phyloP scores from a whole-genome alignment of 192 early-diverging fungal genomes.

The Backusella circina region DNA sequence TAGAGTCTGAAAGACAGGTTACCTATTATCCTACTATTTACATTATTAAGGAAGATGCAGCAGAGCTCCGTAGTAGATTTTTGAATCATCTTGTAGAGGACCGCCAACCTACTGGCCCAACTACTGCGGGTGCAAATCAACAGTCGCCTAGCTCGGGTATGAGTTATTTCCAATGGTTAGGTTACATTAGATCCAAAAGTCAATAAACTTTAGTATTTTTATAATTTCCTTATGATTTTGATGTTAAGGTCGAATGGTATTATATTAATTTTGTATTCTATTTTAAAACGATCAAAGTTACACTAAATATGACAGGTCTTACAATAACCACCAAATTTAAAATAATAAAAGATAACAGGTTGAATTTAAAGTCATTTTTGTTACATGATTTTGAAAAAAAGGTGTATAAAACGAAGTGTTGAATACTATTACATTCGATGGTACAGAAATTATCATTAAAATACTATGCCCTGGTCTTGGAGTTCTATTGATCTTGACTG shows the following conservation, averaged over 20 bases:
- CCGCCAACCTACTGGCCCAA: conserved; percentile 28
- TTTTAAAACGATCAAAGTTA: too few species aligned
- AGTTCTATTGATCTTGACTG: too few species aligned
- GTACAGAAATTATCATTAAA: too few species aligned
- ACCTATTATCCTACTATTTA: conserved; percentile 60
- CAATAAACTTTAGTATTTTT: conserved; percentile 1
- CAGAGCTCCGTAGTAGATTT: conserved; percentile 64
- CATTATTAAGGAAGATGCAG: conserved; percentile 79
- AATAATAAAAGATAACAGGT: too few species aligned
- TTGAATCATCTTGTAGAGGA: conserved; percentile 75
- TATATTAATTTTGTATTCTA: neutral
- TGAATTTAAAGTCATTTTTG: too few species aligned
- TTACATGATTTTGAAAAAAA: too few species aligned
- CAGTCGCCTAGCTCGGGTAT: conserved; percentile 21
- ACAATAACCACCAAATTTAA: too few species aligned
- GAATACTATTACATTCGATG: too few species aligned
- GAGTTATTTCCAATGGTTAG: conserved; percentile 39
- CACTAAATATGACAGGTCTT: too few species aligned
- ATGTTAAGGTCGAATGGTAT: neutral
- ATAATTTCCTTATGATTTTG: neutral
- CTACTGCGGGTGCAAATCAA: conserved; percentile 27
- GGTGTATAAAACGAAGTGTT: too few species aligned
- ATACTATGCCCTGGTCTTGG: too few species aligned
- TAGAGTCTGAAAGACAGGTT: conserved; percentile 54
- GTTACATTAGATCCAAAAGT: conserved; percentile 27